Evolutionary conservation across 23 red algal species (phyloP).

Genomic region (Gracilaria domingensis): DNA sequence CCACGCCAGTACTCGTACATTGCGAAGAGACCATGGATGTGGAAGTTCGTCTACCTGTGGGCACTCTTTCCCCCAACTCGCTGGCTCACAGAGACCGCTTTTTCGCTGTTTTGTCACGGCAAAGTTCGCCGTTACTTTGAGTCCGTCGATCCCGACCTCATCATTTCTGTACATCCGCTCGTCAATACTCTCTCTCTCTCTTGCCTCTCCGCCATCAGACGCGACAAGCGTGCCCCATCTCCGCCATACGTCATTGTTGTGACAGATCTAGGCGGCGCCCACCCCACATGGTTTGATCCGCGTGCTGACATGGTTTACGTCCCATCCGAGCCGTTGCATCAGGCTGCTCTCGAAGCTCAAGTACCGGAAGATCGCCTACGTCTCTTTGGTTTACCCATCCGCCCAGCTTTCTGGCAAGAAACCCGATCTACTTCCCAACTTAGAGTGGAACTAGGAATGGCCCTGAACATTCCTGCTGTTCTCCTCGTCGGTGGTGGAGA

Average conservation of each 20-base stretch:
- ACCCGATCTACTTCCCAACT: constrained; percentile 26
- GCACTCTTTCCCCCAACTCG: constrained; percentile 84
- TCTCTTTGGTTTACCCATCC: constrained; percentile 88
- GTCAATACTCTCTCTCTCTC: constrained; percentile 77
- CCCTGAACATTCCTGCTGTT: constrained; percentile 64
- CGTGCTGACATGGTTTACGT: constrained; percentile 79
- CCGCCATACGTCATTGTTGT: constrained; percentile 92
- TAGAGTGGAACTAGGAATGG: constrained; percentile 63
- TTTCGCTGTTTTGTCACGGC: constrained; percentile 74
- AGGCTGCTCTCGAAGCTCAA: constrained; percentile 53
- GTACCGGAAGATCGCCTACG: constrained; percentile 71
- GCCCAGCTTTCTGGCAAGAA: constrained; percentile 82
- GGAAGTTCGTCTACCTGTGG: constrained; percentile 78
- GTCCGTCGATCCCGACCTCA: constrained; percentile 72
- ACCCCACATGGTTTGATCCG: constrained; percentile 94
- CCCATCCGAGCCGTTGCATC: constrained; percentile 72
- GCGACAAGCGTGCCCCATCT: background rate
- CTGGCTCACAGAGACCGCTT: constrained; percentile 80
- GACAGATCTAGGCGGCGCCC: constrained; percentile 94
- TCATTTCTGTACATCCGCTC: constrained; percentile 95
- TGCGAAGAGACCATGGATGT: constrained; percentile 86
- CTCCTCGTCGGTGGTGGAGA: constrained; percentile 96
- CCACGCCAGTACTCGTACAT: constrained; percentile 87
- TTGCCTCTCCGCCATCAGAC: constrained; percentile 62
- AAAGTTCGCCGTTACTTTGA: constrained; percentile 71